Percentiles rank a stretch among this genome's conserved stretches.
These are phyloP conservation scores for Chalciporus chontae DNA, from an alignment of 768 basidiomycete genomes.

Conservation along the genomic window DNA sequence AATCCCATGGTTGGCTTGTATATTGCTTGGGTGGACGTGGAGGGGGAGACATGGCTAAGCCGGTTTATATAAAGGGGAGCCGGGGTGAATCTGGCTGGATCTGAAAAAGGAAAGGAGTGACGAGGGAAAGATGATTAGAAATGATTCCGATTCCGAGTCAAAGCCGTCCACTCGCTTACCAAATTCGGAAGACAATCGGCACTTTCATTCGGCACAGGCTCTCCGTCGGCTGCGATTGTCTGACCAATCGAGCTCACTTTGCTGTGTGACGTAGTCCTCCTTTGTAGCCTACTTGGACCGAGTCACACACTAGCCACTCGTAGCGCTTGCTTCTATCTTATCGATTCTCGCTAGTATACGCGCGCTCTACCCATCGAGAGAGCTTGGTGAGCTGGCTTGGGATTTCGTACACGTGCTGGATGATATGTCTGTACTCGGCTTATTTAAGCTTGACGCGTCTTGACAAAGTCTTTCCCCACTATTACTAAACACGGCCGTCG, in stretches of 20 bases:
- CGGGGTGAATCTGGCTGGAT: slow-evolving; percentile 33
- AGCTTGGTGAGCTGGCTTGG: no score
- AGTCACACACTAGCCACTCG: no score
- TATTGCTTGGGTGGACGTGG: slow-evolving; percentile 1
- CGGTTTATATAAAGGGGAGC: slow-evolving; percentile 31
- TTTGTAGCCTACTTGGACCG: no score
- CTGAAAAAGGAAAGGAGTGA: slow-evolving; percentile 26
- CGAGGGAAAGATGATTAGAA: slow-evolving; percentile 25
- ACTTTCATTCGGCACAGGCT: no score
- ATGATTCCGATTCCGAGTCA: slow-evolving; percentile 19
- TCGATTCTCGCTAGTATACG: no score
- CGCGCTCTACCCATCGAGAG: no score
- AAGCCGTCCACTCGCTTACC: neutral
- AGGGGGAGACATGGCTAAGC: slow-evolving; percentile 6
- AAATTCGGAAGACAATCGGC: neutral
- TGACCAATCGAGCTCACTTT: no score
- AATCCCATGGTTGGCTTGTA: slow-evolving; percentile 12
- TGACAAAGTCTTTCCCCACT: neutral
- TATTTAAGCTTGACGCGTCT: neutral
- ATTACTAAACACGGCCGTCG: slow-evolving; percentile 11
- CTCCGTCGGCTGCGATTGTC: neutral
- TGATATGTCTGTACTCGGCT: neutral
- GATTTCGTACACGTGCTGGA: no score
- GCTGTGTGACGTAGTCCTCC: neutral
- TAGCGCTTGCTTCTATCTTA: no score